A percentile compares a stretch with the other conserved stretches of the same genome.
Conservation (phyloP, 805 yeast genomes). For the Blastobotrys mokoenaii region DNA sequence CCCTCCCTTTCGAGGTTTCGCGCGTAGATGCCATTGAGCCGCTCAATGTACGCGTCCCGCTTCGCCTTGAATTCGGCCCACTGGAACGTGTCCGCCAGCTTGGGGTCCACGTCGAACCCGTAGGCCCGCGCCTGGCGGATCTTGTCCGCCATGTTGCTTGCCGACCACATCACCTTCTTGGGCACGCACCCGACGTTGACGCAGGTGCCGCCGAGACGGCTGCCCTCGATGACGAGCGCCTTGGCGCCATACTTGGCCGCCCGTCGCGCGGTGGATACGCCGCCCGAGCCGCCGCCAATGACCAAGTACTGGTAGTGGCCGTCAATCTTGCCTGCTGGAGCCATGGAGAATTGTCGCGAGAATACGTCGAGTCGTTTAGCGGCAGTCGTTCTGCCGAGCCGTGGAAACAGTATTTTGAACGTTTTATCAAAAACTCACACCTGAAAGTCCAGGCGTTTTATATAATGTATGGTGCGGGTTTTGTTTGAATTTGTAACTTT, state of each 20-base stretch:
- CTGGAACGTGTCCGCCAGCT: slow-evolving; percentile 55
- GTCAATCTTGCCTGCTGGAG: slow-evolving; percentile 33
- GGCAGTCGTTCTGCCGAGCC: background rate
- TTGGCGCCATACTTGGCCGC: slow-evolving; percentile 90
- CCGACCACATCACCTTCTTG: slow-evolving; percentile 98
- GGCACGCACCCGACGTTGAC: slow-evolving; percentile 99
- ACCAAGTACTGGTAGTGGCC: slow-evolving; percentile 81
- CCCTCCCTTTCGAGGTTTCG: slow-evolving; percentile 80
- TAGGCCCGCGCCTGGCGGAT: slow-evolving; percentile 70
- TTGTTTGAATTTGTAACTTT: background rate
- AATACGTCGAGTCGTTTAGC: slow-evolving; percentile 2
- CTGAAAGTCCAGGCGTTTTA: too few species aligned
- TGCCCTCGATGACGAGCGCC: slow-evolving; percentile 71
- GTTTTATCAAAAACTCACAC: background rate
- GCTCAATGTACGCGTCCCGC: slow-evolving; percentile 82
- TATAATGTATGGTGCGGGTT: too few species aligned
- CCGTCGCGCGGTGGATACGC: slow-evolving; percentile 96
- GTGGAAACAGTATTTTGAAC: background rate
- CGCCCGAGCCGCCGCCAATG: slow-evolving; percentile 99
- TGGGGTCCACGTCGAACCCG: slow-evolving; percentile 59
- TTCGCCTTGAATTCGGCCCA: slow-evolving; percentile 78
- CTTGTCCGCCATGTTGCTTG: slow-evolving; percentile 78
- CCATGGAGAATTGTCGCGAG: slow-evolving; percentile 35
- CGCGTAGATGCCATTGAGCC: slow-evolving; percentile 90
- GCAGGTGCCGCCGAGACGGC: slow-evolving; percentile 91